Conservation (phyloP, 2,329 filamentous ascomycete genomes). For the Penicillium aurantiogriseum region DNA sequence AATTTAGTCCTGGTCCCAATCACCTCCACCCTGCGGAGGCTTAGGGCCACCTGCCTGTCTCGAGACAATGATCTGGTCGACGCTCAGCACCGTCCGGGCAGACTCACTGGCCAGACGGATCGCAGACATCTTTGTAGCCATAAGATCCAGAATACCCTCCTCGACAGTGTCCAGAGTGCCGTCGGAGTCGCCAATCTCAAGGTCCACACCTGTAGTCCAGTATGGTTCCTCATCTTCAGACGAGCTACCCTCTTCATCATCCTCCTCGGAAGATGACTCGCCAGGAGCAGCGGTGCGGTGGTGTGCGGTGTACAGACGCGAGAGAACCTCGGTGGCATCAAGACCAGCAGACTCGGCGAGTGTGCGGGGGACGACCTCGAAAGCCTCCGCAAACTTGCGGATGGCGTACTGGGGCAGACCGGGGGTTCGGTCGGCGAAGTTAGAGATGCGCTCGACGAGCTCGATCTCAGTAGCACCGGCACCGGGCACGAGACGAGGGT, state of each 20-base stretch:
- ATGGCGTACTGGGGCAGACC: conserved; percentile 95
- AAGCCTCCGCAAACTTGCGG: conserved; percentile 94
- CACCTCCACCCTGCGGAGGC: conserved; percentile 88
- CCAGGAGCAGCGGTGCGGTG: conserved; percentile 49
- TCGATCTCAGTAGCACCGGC: conserved; percentile 94
- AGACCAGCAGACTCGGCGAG: conserved; percentile 92
- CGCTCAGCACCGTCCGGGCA: conserved; percentile 86
- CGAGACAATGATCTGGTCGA: conserved; percentile 98
- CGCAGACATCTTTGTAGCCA: conserved; percentile 92
- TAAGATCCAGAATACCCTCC: conserved; percentile 85
- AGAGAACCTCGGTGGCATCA: conserved; percentile 94
- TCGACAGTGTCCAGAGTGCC: conserved; percentile 84
- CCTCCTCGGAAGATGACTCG: conserved; percentile 34
- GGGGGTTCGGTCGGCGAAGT: conserved; percentile 86
- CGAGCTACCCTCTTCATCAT: conserved; percentile 37
- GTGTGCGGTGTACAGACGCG: conserved; percentile 88
- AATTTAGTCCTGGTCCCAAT: conserved; percentile 65
- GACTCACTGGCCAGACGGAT: conserved; percentile 96
- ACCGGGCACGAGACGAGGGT: conserved; percentile 85
- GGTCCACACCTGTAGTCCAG: conserved; percentile 90
- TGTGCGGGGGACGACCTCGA: conserved; percentile 92
- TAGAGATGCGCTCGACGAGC: conserved; percentile 86
- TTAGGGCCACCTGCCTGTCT: conserved; percentile 96
- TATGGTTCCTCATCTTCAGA: conserved; percentile 68
- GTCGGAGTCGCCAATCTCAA: conserved; percentile 79